Evolutionary conservation across 73 alveolate genomes (phyloP), one percentile per base, ranked within the genome.

Genomic region (Paramecium sexaurelia): DNA sequence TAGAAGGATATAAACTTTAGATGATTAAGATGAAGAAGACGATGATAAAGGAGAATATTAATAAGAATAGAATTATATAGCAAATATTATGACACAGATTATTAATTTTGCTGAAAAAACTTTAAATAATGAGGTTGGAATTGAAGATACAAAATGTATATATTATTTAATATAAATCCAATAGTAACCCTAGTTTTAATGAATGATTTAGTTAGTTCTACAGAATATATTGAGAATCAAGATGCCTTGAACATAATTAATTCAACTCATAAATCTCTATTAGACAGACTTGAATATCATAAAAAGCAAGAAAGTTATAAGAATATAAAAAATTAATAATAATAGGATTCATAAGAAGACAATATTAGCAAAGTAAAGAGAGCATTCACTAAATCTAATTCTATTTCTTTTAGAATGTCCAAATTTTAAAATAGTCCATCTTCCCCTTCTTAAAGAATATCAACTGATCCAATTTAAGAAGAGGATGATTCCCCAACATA

Each of bases 151-250:
- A 0, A 78, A 78, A 78, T 78, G 90, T 78, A 78, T 6, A 26
- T 7, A 10, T 11, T 78, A 41, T 41, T 78, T 9, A 15, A 13
- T 32, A 11, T 73, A 4, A n/a, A 27, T 3, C 3, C 3, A 26
- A 4, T 78, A 78, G 90, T 15, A 15, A 17, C 26, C 19, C 29
- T 78, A 9, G 22, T 78, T 0, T 9, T 78, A 19, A 40, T 78
- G 75, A 78, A 78, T 78, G 90, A 78, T 24, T 43, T 78, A 40
- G 90, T 78, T 10, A 78, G 55, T 78, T 32, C 90, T 13, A 41
- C 68, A n/a, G 73, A 78, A 24, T 41, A 24, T 40, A 78, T 78
- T 78, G 90, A 78, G 24, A 41, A 26, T 6, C 15, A 78, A 9
- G 75, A 78, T 1, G 90, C 73, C 3, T 20, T 22, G 10, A 43